Base-by-base conservation (phyloP, 1,284 basidiomycete species). In the Mixia osmundae region DNA sequence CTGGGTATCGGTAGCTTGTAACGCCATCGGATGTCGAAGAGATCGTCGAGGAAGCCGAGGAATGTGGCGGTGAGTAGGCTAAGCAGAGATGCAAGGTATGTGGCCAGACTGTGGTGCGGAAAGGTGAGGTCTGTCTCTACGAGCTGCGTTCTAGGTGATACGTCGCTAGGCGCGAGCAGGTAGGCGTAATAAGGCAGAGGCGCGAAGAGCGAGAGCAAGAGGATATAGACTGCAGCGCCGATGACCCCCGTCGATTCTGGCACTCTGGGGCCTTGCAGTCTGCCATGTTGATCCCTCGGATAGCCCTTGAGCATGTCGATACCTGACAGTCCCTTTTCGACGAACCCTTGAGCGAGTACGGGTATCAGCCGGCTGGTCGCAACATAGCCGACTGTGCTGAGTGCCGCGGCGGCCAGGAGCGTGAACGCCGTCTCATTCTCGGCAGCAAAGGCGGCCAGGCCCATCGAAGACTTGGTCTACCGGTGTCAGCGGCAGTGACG, bases 11-110 rank as follows among this genome's bases (percentile, higher is more conserved):
- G 91, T 6, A 99, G 59, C 57, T 99, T 99, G 60, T 95, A 83
- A 42, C 91, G 61, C 91, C 91, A 99, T 9, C 91, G 72, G 46
- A 99, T 95, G 54, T 99, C 91, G 50, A 97, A 97, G 2, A 97
- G 69, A 55, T 99, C 91, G 52, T 99, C 91, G 32, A 95, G 63
- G 51, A 97, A 94, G 7, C 91, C 89, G 2, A 97, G 69, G 44
- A 97, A 66, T 0, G 83, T 85, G 0, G 91, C 87, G 19, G 82
- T 79, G 19, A 94, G 60, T 16, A 99, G 64, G 0, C 79, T 85
- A 10, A 99, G 64, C 6, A 97, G 56, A 1, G 83, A 83, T 0
- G 89, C 89, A 12, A 99, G 66, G 57, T 91, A 97, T 1, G 85
- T 71, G 1, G 85, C 71, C 35, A 97, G 65, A 76, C 35, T 43